Base-by-base conservation (phyloP, 2,329 filamentous ascomycete species). In the Keithomyces neogunnii region DNA sequence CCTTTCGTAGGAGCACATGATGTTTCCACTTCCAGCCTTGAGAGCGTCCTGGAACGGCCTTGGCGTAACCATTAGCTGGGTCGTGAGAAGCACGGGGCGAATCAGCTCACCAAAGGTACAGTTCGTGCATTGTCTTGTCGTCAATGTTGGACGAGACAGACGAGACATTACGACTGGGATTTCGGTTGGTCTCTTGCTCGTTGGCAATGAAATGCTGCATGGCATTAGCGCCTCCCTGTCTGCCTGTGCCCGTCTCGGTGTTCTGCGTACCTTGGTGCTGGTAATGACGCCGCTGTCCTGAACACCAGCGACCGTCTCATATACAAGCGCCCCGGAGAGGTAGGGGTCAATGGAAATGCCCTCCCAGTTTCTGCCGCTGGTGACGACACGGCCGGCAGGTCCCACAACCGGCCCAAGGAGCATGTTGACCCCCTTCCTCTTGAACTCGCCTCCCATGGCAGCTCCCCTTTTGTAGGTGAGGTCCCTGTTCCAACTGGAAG, bases 391-490 rank as follows among this genome's bases (percentile, higher is more conserved):
- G 7, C 84, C 84, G 0, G 84, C 62, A 0, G 84, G 82, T 0
- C 83, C 82, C 52, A 88, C 82, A 0, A 88, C 88, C 2, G 89
- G 89, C 0, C 88, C 89, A 7, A 95, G 75, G 51, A 86, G 78
- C 11, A 93, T 76, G 62, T 95, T 86, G 33, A 89, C 80, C 46
- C 89, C 89, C 66, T 95, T 95, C 42, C 69, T 79, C 55, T 77
- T 79, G 63, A 88, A 87, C 66, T 95, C 89, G 52, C 75, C 72
- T 3, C 84, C 89, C 84, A 95, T 89, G 46, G 84, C 85, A 48
- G 78, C 70, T 33, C 84, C 89, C 47, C 88, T 80, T 48, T 76
- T 71, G 60, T 81, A 81, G 52, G 87, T 81, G 42, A 92, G 75
- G 7, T 78, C 71, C 53, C 82, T 84, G 66, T 92, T 87, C 86